Conservation (phyloP, 352 stramenopile species). For the Globisporangium solare region DNA sequence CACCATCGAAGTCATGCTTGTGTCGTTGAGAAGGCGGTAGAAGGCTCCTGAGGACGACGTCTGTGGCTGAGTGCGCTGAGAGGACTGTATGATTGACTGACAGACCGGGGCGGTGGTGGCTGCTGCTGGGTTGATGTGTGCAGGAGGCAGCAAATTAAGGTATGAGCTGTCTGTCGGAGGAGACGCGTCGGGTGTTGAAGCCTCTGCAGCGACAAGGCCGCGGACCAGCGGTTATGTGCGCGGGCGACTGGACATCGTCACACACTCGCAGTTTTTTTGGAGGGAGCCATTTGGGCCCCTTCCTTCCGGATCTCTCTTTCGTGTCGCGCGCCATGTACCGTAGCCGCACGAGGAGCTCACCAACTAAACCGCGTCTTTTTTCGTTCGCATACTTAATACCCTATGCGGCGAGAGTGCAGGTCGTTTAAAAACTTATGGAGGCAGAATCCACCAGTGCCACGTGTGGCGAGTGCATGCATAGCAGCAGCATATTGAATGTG, state of each 20-base stretch:
- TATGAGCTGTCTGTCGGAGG: not conserved
- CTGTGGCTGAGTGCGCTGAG: not conserved
- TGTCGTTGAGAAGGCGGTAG: not conserved
- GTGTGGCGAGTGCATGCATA: not conserved
- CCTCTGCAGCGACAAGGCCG: not conserved
- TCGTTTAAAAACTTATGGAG: not conserved
- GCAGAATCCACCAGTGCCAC: not conserved
- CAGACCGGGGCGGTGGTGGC: not conserved
- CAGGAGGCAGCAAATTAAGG: not conserved
- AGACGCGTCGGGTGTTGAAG: not conserved
- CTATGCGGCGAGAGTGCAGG: not conserved
- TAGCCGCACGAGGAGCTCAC: not conserved
- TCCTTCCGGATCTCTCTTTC: not conserved
- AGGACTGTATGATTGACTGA: not conserved
- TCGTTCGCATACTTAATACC: not conserved
- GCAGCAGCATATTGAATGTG: not conserved
- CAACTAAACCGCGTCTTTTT: not conserved
- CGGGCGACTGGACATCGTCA: not conserved
- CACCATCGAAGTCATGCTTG: constrained; percentile 13
- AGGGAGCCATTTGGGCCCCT: not conserved
- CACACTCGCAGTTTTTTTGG: not conserved
- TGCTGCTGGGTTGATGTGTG: not conserved
- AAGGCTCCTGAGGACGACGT: not conserved
- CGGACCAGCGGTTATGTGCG: not conserved
- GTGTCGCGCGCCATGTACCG: not conserved